Evolutionary conservation across 1,139 yeast genomes (phyloP), one percentile per base, ranked within the genome.

Genomic region (Yamadazyma membranifaciens): DNA sequence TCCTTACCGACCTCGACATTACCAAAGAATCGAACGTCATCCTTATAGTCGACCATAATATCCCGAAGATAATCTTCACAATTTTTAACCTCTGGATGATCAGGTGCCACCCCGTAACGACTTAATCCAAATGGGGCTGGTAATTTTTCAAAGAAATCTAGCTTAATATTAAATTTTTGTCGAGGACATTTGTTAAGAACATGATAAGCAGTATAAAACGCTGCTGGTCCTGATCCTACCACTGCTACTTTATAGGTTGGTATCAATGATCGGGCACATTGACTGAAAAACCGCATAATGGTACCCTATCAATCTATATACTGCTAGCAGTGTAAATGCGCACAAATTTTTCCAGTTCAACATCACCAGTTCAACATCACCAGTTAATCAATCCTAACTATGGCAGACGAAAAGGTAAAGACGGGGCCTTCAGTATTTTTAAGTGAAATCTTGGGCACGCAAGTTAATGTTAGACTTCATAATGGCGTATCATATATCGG

Each of bases 71-170:
- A 83, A 17, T 86, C 94, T 59, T 88, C 89, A 55, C 94, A 85
- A 47, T 81, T 82, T 59, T 92, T 92, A 30, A 92, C 98, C 56
- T 92, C 98, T 0, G 97, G 96, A 60, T 92, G 98, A 63, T 92
- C 99, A 1, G 99, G 99, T 0, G 98, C 98, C n/a, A 92, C 98
- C 1, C 99, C 99, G 57, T 80, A 91, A 33, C 99, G 65, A 37
- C 92, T 82, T 30, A 92, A 69, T 0, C 99, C 99, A 63, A 77
- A 92, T 0, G 98, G 98, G 2, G 91, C 82, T 0, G 98, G 96
- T 29, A 84, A 67, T 44, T 81, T 73, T 55, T 92, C 99, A 67
- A 82, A 89, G 51, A 85, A 66, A 45, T 83, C 85, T 10, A 82
- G 64, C 43, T 74, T 60, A 11, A 81, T 50, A n/a, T 72, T 64